phyloP scores from a whole-genome alignment of 495 filamentous ascomycete species.

The Podospora anserina region DNA sequence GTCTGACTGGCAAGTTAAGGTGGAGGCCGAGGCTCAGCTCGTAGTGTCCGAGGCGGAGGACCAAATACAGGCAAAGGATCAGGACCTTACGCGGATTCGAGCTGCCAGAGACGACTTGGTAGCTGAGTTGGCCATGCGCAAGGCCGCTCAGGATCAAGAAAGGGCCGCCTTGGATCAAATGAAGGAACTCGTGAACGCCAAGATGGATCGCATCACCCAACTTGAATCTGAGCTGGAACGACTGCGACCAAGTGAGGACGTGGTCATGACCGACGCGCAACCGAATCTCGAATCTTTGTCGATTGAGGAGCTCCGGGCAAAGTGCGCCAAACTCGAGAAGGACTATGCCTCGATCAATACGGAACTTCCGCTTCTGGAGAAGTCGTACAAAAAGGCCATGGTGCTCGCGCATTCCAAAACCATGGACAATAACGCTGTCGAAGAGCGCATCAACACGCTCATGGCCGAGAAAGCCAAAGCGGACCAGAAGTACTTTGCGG shows the following conservation, averaged over 20 bases:
- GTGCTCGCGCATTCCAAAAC: conserved; percentile 83
- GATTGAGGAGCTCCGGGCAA: conserved; percentile 67
- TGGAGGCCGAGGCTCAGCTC: conserved; percentile 73
- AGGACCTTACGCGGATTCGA: conserved; percentile 80
- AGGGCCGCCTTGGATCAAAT: conserved; percentile 62
- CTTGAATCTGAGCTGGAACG: conserved; percentile 79
- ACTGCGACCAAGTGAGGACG: conserved; percentile 51
- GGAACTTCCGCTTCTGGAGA: conserved; percentile 82
- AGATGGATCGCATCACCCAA: conserved; percentile 69
- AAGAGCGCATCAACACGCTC: conserved; percentile 73
- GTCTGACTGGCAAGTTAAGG: conserved; percentile 69
- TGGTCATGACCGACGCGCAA: conserved; percentile 41
- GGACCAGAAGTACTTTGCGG: conserved; percentile 94
- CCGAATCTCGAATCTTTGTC: conserved; percentile 52
- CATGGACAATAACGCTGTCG: conserved; percentile 64
- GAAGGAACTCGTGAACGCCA: conserved; percentile 72
- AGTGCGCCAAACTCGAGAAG: conserved; percentile 67
- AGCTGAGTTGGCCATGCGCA: conserved; percentile 77
- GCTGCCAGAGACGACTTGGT: conserved; percentile 76
- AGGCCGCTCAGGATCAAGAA: conserved; percentile 73
- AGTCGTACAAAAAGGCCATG: conserved; percentile 80
- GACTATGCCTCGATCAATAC: conserved; percentile 79
- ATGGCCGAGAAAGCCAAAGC: conserved; percentile 90
- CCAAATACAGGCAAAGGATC: conserved; percentile 75
- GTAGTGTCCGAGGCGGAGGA: conserved; percentile 71